These are phyloP conservation scores for Rhynchosporium secalis DNA, from an alignment of 2,329 filamentous ascomycete genomes.

Conservation along the genomic window DNA sequence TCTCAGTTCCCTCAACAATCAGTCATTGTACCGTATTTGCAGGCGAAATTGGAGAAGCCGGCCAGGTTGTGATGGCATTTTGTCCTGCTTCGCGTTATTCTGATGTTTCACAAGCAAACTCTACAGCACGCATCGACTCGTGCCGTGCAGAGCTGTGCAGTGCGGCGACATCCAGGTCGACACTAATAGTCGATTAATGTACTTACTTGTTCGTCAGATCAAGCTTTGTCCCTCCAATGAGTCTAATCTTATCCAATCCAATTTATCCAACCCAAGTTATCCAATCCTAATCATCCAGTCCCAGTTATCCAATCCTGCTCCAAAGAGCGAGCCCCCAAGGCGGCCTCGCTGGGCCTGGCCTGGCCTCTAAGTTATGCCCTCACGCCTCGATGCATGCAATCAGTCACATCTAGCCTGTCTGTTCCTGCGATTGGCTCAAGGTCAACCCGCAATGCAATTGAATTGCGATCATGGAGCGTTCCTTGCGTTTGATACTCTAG, in stretches of 20 bases:
- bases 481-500: constrained; percentile 1
- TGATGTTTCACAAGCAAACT: background rate
- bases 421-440: constrained; percentile 7
- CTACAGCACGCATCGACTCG: background rate
- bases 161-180: background rate
- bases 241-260: too few relatives aligned
- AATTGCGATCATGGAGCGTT: constrained; percentile 6
- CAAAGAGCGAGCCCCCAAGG: constrained; percentile 3
- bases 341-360: background rate
- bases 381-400: background rate
- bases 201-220: background rate
- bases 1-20: background rate
- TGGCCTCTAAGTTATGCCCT: constrained; percentile 6
- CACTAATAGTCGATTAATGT: background rate
- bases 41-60: constrained; percentile 4
- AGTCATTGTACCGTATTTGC: background rate
- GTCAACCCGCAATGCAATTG: background rate
- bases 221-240: background rate
- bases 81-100: background rate
- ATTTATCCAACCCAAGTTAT: too few relatives aligned
- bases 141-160: background rate
- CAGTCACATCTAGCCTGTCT: constrained; percentile 3
- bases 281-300: background rate
- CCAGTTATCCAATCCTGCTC: background rate
- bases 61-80: constrained; percentile 6